phyloP scores from a whole-genome alignment of 2,329 filamentous ascomycete genomes.

The Ceratocystis papillata region DNA sequence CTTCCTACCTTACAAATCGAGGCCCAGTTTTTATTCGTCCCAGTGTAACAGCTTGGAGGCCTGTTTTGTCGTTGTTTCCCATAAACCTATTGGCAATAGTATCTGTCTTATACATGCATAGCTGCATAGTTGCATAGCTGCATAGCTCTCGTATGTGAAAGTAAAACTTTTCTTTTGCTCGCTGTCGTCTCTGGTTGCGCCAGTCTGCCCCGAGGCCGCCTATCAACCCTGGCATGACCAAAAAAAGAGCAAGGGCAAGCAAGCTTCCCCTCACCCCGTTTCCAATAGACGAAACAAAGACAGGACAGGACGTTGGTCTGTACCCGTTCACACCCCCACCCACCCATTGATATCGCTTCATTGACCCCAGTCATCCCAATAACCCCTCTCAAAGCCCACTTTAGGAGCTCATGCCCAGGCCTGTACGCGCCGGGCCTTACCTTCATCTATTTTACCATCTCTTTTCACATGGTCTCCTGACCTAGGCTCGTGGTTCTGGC shows the following conservation, averaged over 20 bases:
- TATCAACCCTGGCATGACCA: not conserved
- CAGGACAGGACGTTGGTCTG: not conserved
- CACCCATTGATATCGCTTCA: not conserved
- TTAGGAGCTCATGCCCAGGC: slow-evolving; percentile 11
- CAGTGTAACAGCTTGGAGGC: not conserved
- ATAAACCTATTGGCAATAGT: not conserved
- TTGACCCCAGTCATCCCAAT: not conserved
- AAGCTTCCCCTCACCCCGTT: not conserved
- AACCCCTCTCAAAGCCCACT: not conserved
- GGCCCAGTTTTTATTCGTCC: not conserved
- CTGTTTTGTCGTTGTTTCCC: not conserved
- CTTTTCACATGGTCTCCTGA: slow-evolving; percentile 1
- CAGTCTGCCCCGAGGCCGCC: not conserved
- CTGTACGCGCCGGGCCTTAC: slow-evolving; percentile 2
- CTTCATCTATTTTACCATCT: slow-evolving; percentile 1
- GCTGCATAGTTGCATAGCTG: not conserved
- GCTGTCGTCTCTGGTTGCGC: not conserved
- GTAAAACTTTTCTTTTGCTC: not conserved
- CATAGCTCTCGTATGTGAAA: not conserved
- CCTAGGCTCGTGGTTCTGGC: not conserved
- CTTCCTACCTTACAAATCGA: not conserved
- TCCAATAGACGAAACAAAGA: not conserved
- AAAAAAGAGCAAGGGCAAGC: not conserved
- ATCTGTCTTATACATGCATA: not conserved
- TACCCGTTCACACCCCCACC: not conserved